Evolutionary conservation across 139 green algal genomes (phyloP).

Genomic region (Chlamydomonas sp.): DNA sequence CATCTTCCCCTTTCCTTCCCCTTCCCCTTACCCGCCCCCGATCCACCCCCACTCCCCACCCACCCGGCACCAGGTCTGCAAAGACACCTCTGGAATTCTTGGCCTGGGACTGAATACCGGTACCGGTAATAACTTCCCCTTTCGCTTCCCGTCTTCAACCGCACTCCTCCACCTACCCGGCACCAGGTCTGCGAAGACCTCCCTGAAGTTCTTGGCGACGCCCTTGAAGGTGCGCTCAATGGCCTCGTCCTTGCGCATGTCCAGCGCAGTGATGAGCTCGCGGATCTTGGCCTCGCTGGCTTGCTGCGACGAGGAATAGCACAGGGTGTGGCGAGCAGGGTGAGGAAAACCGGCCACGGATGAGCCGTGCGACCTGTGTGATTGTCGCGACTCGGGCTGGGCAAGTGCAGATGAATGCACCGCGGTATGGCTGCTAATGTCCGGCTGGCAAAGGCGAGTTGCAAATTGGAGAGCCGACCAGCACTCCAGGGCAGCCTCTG

Average conservation of each 20-base stretch:
- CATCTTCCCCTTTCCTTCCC: background rate
- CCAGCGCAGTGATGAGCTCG: slow-evolving; percentile 82
- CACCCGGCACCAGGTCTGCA: slow-evolving; percentile 89
- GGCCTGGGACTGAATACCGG: too few species aligned
- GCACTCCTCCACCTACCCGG: slow-evolving; percentile 63
- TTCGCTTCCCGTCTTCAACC: background rate
- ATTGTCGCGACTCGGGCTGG: too few species aligned
- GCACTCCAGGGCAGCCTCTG: too few species aligned
- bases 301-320: background rate
- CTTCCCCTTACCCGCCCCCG: background rate
- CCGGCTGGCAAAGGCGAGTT: too few species aligned
- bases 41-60: slow-evolving; percentile 35
- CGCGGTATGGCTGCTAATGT: too few species aligned
- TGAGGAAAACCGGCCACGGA: background rate
- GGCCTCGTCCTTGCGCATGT: slow-evolving; percentile 96
- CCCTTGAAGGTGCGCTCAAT: slow-evolving; percentile 98
- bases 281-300: slow-evolving; percentile 64
- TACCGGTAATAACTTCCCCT: background rate
- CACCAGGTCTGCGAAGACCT: slow-evolving; percentile 87
- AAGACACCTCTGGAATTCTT: slow-evolving; percentile 67
- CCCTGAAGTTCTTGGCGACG: slow-evolving; percentile 94
- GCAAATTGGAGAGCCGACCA: too few species aligned
- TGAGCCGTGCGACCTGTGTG: too few species aligned
- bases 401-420: background rate
- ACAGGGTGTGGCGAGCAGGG: background rate